These are phyloP conservation scores for Eucalyptus cladocalyx DNA, from an alignment of 345 rosid genomes.

Conservation along the genomic window DNA sequence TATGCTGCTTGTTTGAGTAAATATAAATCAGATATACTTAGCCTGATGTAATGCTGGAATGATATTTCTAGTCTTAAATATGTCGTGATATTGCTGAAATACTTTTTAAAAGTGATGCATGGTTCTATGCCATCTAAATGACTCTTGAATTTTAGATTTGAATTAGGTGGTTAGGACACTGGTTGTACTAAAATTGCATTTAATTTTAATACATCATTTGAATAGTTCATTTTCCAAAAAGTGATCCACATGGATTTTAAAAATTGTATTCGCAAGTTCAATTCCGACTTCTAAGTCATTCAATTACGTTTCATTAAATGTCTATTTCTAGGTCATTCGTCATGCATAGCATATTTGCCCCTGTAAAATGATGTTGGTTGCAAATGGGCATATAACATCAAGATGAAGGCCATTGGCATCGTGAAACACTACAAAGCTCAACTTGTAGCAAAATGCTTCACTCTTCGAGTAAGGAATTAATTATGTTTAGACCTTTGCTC, in stretches of 20 bases:
- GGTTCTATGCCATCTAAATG: background rate
- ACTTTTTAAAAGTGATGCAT: background rate
- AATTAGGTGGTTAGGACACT: background rate
- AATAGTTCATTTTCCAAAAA: background rate
- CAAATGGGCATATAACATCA: background rate
- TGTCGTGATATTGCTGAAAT: background rate
- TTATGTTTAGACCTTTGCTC: background rate
- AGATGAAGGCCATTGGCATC: background rate
- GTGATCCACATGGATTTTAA: background rate
- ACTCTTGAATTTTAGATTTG: background rate
- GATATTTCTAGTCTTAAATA: background rate
- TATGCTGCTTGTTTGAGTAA: background rate
- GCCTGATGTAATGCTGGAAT: background rate
- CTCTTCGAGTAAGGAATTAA: background rate
- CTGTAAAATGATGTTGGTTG: background rate
- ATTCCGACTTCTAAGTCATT: background rate
- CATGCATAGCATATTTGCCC: background rate
- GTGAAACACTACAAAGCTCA: background rate
- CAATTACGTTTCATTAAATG: background rate
- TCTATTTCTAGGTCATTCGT: background rate
- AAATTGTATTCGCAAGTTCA: background rate
- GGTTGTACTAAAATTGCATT: background rate
- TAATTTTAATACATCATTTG: background rate
- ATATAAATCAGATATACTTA: background rate
- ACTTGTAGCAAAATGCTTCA: background rate